Evolutionary conservation across 2,329 filamentous ascomycete genomes (phyloP).

Genomic region (Aspergillus puulaauensis): DNA sequence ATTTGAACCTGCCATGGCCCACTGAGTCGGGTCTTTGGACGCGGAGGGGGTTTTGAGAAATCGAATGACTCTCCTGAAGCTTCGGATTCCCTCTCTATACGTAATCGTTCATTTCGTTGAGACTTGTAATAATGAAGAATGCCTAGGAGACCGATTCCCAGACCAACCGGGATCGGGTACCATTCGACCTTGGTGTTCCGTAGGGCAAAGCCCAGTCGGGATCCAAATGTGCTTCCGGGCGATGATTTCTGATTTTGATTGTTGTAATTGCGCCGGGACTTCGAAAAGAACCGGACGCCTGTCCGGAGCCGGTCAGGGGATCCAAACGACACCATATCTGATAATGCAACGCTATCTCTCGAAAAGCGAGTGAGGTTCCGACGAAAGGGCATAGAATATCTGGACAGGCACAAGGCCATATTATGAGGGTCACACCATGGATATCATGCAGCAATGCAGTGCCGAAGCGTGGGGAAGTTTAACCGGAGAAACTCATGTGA

Average conservation of each 20-base stretch:
- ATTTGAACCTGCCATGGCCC: slow-evolving; percentile 92
- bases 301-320: slow-evolving; percentile 30
- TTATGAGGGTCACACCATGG: slow-evolving; percentile 29
- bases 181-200: slow-evolving; percentile 71
- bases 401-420: slow-evolving; percentile 36
- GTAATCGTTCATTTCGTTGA: slow-evolving; percentile 50
- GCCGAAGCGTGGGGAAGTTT: not conserved
- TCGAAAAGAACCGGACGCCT: slow-evolving; percentile 36
- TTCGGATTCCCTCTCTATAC: slow-evolving; percentile 50
- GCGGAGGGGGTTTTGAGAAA: slow-evolving; percentile 46
- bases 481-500: slow-evolving; percentile 9
- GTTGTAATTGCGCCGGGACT: slow-evolving; percentile 39
- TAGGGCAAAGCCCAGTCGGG: slow-evolving; percentile 58
- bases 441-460: slow-evolving; percentile 16
- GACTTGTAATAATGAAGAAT: slow-evolving; percentile 81
- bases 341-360: slow-evolving; percentile 24
- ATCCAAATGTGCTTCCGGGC: slow-evolving; percentile 54
- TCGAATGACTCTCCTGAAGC: slow-evolving; percentile 36
- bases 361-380: slow-evolving; percentile 23
- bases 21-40: slow-evolving; percentile 70
- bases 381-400: slow-evolving; percentile 23
- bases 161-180: slow-evolving; percentile 84
- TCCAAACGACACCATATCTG: slow-evolving; percentile 35
- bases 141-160: slow-evolving; percentile 82
- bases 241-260: slow-evolving; percentile 33